Evolutionary conservation across 352 stramenopile genomes (phyloP).

Genomic region (Phytopythium cucurbitacearum): DNA sequence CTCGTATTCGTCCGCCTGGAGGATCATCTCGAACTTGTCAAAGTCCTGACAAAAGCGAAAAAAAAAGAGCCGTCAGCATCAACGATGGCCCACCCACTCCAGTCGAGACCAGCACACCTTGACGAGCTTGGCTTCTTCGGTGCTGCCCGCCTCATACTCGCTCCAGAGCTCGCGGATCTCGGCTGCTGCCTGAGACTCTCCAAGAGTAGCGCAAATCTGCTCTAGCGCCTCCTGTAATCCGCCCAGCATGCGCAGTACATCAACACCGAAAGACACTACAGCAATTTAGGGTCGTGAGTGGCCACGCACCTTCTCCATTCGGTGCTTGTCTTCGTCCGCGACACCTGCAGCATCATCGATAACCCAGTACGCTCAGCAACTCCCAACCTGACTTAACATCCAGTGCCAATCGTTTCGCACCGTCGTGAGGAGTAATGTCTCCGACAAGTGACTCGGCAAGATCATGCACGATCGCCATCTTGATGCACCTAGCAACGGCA

Average conservation of each 20-base stretch:
- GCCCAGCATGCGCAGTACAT: neutral
- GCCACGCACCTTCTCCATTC: constrained; percentile 72
- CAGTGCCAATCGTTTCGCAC: constrained; percentile 9
- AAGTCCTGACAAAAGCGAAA: constrained; percentile 58
- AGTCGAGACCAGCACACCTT: constrained; percentile 36
- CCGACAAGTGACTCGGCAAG: constrained; percentile 91
- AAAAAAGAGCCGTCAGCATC: constrained; percentile 7
- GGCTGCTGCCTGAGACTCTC: constrained; percentile 38
- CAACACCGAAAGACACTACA: constrained; percentile 1
- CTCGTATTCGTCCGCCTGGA: constrained; percentile 93
- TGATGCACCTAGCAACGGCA: constrained; percentile 55
- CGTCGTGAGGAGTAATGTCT: constrained; percentile 92
- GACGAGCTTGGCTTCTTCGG: constrained; percentile 85
- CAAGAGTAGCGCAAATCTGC: constrained; percentile 56
- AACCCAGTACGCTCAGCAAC: too few species aligned
- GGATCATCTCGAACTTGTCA: constrained; percentile 95
- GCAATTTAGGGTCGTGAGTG: too few species aligned
- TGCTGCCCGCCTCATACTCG: constrained; percentile 84
- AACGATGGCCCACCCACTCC: neutral
- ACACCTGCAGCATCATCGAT: constrained; percentile 39
- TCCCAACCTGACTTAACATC: constrained; percentile 1
- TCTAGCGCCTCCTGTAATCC: constrained; percentile 53
- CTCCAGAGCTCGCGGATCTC: constrained; percentile 80
- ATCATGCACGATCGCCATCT: constrained; percentile 93
- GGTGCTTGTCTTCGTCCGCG: constrained; percentile 87